Base-by-base conservation (phyloP, 2,329 filamentous ascomycete species). In the Pseudogymnoascus sp. region DNA sequence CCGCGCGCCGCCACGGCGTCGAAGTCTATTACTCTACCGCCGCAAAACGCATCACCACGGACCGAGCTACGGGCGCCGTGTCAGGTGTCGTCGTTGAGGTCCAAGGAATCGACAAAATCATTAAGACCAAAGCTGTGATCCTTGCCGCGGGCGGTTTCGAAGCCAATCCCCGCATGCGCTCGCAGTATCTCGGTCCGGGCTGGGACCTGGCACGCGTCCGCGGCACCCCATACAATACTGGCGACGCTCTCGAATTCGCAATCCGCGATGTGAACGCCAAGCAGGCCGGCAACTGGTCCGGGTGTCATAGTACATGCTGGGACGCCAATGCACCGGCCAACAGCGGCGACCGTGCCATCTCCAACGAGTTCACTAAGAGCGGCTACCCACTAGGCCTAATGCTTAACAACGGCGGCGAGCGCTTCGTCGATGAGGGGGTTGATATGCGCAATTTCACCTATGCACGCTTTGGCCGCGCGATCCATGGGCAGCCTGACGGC, bases 361-460 rank as follows among this genome's bases (percentile, higher is more conserved):
- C 86, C 3, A 89, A 89, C 68, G 81, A 88, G 70, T 88, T 82
- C 69, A 89, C 86, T 6, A 89, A 89, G 69, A 87, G 83, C 0
- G 87, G 86, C 1, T 89, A 89, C 67, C 86, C 87, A 0, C 75
- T 89, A 0, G 87, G 86, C 0, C 67, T 89, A 11, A 89, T 88
- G 81, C 63, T 89, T 14, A 89, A 89, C 67, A 71, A 72, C 0
- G 69, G 80, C 0, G 87, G 86, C 0, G 69, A 79, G 43, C 77
- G 87, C 1, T 89, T 89, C 68, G 84, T 89, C 0, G 86, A 89
- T 67, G 87, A 89, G 69, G 87, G 86, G 0, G 68, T 83, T 7
- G 86, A 89, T 67, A 71, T 88, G 66, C 77, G 86, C 2, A 89
- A 89, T 69, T 88, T 84, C 69, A 89, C 86, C 0, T 89, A 89